Percentiles rank a stretch among this genome's conserved stretches.
These are phyloP conservation scores for Chalaropsis ovoidea DNA, from an alignment of 2,329 filamentous ascomycete species.

Conservation along the genomic window DNA sequence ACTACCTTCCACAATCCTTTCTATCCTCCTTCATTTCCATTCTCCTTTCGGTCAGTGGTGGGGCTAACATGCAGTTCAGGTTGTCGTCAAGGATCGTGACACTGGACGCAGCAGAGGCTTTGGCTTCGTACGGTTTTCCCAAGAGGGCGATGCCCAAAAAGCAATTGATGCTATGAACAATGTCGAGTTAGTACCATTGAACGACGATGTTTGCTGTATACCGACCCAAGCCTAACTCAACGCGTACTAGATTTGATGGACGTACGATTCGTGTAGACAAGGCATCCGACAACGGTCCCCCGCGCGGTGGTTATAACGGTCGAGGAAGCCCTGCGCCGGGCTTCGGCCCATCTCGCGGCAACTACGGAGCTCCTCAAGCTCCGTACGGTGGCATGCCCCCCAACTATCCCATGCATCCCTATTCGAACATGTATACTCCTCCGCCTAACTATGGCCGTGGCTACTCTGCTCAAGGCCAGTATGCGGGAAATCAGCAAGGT, in stretches of 20 bases:
- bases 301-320: slow-evolving; percentile 36
- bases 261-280: slow-evolving; percentile 92
- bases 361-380: slow-evolving; percentile 36
- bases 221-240: slow-evolving; percentile 16
- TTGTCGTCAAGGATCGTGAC: slow-evolving; percentile 95
- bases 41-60: background rate
- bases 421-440: slow-evolving; percentile 34
- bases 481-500: slow-evolving; percentile 37
- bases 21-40: background rate
- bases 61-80: slow-evolving; percentile 42
- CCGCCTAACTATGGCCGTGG: slow-evolving; percentile 34
- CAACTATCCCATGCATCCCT: slow-evolving; percentile 20
- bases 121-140: slow-evolving; percentile 83
- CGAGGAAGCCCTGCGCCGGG: slow-evolving; percentile 34
- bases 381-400: slow-evolving; percentile 31
- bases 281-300: slow-evolving; percentile 68
- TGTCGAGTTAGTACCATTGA: slow-evolving; percentile 57
- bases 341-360: slow-evolving; percentile 39
- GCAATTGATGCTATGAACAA: slow-evolving; percentile 78
- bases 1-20: background rate
- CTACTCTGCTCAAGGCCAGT: slow-evolving; percentile 34
- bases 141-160: slow-evolving; percentile 63
- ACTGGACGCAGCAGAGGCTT: slow-evolving; percentile 95
- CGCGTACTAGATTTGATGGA: slow-evolving; percentile 68
- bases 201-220: background rate